Base-by-base conservation (phyloP, 768 basidiomycete species). In the Kwoniella sp. region DNA sequence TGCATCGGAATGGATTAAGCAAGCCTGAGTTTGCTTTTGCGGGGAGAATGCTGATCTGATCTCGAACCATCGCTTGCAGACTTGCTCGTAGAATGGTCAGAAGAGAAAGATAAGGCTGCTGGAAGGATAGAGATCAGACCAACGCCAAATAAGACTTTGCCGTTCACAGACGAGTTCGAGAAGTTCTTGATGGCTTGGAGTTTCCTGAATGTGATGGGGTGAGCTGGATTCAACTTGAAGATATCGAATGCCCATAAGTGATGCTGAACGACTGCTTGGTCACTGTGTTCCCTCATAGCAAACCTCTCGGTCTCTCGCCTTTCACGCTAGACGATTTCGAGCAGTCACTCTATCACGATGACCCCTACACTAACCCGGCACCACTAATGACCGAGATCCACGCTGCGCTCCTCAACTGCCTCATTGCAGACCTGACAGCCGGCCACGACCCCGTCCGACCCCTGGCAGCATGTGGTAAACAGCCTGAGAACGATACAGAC, bases 261-360 rank as follows among this genome's bases (percentile, higher is more conserved):
- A 59, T 22, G 6, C 33, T n/a, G 36, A 47, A 24, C 9, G 44
- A 37, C 25, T 60, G 30, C 21, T 36, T 27, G n/a, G n/a, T n/a
- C n/a, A n/a, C n/a, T n/a, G n/a, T n/a, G n/a, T n/a, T n/a, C n/a
- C 7, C 30, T 5, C 24, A 46, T 65, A 96, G 95, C 5, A 88
- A 89, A 84, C 89, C 94, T 1, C 83, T 98, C 17, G 88, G 90
- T 65, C 81, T 99, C 19, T 94, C 94, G 13, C 83, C 88, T 13
- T 90, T 97, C 78, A 88, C 93, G 0, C 83, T 99, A 72, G 96
- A 99, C 78, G 95, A 98, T 74, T 90, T 89, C 77, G 92, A 93
- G 74, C 85, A 87, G 62, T 89, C 93, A 0, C 82, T 98, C 29
- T 88, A 88, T 53, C 95, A 98, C 80, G 83, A 85, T 29, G 90